Base-by-base conservation (phyloP, 2,329 filamentous ascomycete species). In the Xylaria sp. region DNA sequence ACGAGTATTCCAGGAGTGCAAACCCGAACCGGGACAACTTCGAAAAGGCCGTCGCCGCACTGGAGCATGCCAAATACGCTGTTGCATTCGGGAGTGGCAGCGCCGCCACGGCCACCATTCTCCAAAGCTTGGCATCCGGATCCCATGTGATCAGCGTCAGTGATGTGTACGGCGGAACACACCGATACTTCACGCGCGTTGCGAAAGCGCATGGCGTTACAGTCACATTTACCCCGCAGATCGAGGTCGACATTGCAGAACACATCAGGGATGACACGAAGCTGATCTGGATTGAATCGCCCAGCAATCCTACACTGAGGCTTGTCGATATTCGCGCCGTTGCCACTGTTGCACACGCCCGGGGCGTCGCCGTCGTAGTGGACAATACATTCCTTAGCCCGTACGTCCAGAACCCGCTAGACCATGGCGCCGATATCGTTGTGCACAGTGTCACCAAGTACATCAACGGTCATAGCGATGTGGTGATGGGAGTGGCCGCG, bases 401-500 rank as follows among this genome's bases (percentile, higher is more conserved):
- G 36, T 99, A 98, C 79, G 87, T 99, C 54, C 96, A 99, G 83
- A 98, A 97, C 81, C 96, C 96, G 3, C 89, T 99, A 63, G 91
- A 96, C 77, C 93, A 95, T 78, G 96, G 96, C 73, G 96, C 96
- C 73, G 96, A 99, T 80, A 94, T 98, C 71, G 95, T 98, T 72
- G 92, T 98, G 49, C 95, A 98, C 86, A 94, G 90, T 62, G 96
- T 99, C 63, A 99, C 96, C 50, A 99, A 99, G 83, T 99, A 98
- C 83, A 98, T 99, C 84, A 98, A 98, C 80, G 96, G 96, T 57
- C 96, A 99, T 84, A 87, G 89, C 78, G 96, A 99, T 79, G 96
- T 99, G 9, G 90, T 98, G 75, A 99, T 99, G 96, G 96, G 96
- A 72, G 92, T 96, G 33, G 95, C 94, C 53, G 96, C 96, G 57